Evolutionary conservation across 371 early-diverging fungal genomes (phyloP).

Genomic region (Rhizopus sp.): DNA sequence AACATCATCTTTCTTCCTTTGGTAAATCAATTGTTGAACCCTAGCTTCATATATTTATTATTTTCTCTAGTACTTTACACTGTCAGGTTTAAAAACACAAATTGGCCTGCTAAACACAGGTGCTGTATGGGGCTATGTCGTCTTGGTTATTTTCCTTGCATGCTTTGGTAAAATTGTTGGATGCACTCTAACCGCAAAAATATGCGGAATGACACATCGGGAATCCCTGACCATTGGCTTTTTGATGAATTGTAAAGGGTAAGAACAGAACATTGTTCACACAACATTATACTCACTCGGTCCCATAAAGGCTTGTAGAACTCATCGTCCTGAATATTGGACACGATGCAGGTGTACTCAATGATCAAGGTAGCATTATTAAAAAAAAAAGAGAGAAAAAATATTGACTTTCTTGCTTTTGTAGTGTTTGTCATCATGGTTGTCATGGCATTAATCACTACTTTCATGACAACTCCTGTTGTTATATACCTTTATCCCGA

Average conservation of each 20-base stretch:
- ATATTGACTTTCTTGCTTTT: slow-evolving; percentile 6
- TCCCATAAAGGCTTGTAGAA: slow-evolving; percentile 71
- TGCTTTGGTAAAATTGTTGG: slow-evolving; percentile 89
- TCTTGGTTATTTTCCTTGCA: slow-evolving; percentile 76
- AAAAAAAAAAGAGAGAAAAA: background rate
- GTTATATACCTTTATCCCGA: slow-evolving; percentile 62
- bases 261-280: slow-evolving; percentile 9
- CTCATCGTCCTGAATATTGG: slow-evolving; percentile 94
- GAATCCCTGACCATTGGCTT: slow-evolving; percentile 89
- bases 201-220: slow-evolving; percentile 71
- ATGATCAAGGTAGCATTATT: slow-evolving; percentile 45
- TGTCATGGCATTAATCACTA: slow-evolving; percentile 85
- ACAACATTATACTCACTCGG: slow-evolving; percentile 8
- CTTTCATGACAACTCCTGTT: slow-evolving; percentile 73
- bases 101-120: slow-evolving; percentile 75
- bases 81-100: slow-evolving; percentile 90
- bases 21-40: slow-evolving; percentile 37
- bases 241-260: slow-evolving; percentile 96
- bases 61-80: slow-evolving; percentile 75
- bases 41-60: background rate
- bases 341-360: slow-evolving; percentile 81
- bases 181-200: slow-evolving; percentile 73
- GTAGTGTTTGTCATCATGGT: slow-evolving; percentile 87
- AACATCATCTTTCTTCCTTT: slow-evolving; percentile 86
- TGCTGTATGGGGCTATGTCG: slow-evolving; percentile 74